Base-by-base conservation (phyloP, 805 yeast species). In the Monosporozyma aerobia region DNA sequence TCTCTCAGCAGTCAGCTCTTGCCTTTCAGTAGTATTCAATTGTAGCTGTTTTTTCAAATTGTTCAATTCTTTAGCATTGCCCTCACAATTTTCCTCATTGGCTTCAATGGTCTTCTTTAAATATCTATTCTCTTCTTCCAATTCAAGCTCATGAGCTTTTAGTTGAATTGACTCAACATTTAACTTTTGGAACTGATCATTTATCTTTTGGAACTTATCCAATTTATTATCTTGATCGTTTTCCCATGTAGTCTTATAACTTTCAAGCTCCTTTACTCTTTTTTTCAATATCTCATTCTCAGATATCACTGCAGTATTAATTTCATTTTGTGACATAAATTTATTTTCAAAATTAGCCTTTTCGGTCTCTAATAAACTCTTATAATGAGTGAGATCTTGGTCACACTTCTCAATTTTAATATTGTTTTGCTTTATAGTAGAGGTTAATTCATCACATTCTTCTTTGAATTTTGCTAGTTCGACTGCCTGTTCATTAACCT, bases 251-350 rank as follows among this genome's bases (percentile, higher is more conserved):
- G 53, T 43, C 44, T 57, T 60, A 11, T 54, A 40, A 27, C 51
- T 55, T 53, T 61, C 64, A n/a, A 60, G 51, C 27, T 58, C 58
- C 11, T 45, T 47, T 14, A 59, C 33, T 25, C 64, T 57, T 30
- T 52, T 45, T 46, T 60, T 64, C 47, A 65, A 51, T 9, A 56
- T 55, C 6, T 64, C 64, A 35, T 61, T 62, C 49, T 69, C 72
- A 4, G 67, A 59, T 6, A 56, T 54, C 1, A 69, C 57, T 16
- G 70, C 59, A 25, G 63, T 63, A 39, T 65, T 57, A 3, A 72
- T 62, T 27, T 70, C 72, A 19, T 58, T 58, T 54, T 72, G 75
- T 1, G 73, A 66, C 22, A 66, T 60, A 19, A 73, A 44, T 54
- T 72, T 70, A 45, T 67, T 64, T 25, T 73, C 72, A 47, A 61